A percentile compares a stretch with the other conserved stretches of the same genome.
phyloP scores from a whole-genome alignment of 495 filamentous ascomycete genomes.

The Daldinia vernicosa region DNA sequence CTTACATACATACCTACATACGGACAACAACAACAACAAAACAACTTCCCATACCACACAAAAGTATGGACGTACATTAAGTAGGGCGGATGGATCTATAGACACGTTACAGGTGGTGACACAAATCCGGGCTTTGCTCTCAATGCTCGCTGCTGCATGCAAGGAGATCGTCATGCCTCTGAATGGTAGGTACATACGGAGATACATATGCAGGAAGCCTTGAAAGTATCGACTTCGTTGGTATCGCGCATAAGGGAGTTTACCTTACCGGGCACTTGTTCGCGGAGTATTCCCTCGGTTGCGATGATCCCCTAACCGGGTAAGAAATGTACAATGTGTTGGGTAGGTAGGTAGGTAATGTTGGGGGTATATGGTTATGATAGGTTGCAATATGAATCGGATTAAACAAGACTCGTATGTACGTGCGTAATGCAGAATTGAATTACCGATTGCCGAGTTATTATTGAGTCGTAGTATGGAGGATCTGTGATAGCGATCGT shows the following conservation, averaged over 20 bases:
- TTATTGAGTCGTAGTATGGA: not conserved
- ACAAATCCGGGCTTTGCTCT: slow-evolving; percentile 26
- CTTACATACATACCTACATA: not conserved
- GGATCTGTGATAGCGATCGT: slow-evolving; percentile 1
- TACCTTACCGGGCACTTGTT: not conserved
- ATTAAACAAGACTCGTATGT: not conserved
- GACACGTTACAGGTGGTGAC: slow-evolving; percentile 34
- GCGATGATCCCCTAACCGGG: not conserved
- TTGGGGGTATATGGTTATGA: not conserved
- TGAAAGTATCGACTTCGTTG: not conserved
- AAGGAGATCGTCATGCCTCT: slow-evolving; percentile 14
- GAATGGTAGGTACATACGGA: slow-evolving; percentile 13
- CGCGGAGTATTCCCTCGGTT: slow-evolving; percentile 33
- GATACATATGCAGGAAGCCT: slow-evolving; percentile 11
- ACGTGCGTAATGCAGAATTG: not conserved
- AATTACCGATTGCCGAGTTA: not conserved
- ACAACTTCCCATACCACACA: slow-evolving; percentile 3
- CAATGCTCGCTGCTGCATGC: slow-evolving; percentile 21
- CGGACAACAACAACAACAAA: not conserved
- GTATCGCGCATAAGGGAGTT: not conserved
- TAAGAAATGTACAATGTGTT: not conserved
- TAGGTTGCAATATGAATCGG: not conserved
- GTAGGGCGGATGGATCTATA: slow-evolving; percentile 7
- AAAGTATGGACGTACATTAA: not conserved
- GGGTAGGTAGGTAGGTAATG: not conserved